phyloP scores from a whole-genome alignment of 345 rosid genomes.

The Brassica nigra region DNA sequence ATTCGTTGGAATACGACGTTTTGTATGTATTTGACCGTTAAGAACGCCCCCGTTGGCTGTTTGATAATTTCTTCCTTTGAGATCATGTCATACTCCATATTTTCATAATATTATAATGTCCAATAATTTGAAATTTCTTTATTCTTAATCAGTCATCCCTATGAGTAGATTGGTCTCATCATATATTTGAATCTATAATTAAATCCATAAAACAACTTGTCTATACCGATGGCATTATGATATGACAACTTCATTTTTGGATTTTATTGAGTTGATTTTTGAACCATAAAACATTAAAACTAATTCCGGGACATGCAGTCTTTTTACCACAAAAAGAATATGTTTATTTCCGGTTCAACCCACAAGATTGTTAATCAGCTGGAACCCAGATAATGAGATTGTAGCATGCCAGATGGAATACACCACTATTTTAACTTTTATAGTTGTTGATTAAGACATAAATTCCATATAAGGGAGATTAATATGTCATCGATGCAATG shows the following conservation, averaged over 20 bases:
- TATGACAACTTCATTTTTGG: conserved; percentile 18
- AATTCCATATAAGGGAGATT: conserved; percentile 8
- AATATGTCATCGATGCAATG: conserved; percentile 19
- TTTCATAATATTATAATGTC: not conserved
- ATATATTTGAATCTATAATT: conserved; percentile 14
- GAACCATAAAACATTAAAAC: conserved; percentile 12
- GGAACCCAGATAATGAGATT: conserved; percentile 14
- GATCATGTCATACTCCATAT: not conserved
- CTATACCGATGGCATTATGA: conserved; percentile 11
- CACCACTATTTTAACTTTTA: not conserved
- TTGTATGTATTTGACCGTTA: conserved; percentile 36
- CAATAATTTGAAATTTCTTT: conserved; percentile 29
- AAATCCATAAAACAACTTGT: not conserved
- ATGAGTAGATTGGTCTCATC: conserved; percentile 23
- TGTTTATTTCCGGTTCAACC: not conserved
- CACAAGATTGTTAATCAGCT: conserved; percentile 16
- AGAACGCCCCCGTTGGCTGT: conserved; percentile 22
- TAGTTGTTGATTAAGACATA: conserved; percentile 26
- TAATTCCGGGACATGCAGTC: conserved; percentile 28
- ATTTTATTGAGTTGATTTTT: not conserved
- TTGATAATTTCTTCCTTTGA: conserved; percentile 23
- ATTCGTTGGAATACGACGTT: conserved; percentile 10
- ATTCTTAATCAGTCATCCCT: conserved; percentile 22
- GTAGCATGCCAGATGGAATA: conserved; percentile 16
- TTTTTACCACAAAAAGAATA: not conserved